Conservation (phyloP, 805 yeast genomes). For the Candida piceae region DNA sequence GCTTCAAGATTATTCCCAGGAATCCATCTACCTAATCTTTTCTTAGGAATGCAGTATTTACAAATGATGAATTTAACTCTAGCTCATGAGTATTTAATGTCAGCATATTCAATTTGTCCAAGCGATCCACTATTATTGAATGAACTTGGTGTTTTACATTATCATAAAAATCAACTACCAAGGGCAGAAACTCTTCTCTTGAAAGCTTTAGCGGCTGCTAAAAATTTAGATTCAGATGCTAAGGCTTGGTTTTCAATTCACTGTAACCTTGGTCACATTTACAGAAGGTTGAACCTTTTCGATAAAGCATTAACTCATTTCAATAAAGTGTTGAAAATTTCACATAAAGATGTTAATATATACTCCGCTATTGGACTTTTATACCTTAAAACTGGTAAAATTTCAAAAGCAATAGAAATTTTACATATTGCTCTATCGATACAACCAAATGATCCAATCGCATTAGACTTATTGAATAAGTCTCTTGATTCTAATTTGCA, state of each 20-base stretch:
- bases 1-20: conserved; percentile 91
- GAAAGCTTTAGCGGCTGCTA: conserved; percentile 68
- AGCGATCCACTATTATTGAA: conserved; percentile 84
- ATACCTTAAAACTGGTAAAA: conserved; percentile 62
- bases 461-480: conserved; percentile 71
- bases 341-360: conserved; percentile 64
- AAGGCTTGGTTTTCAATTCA: conserved; percentile 82
- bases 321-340: conserved; percentile 63
- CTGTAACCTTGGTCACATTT: conserved; percentile 85
- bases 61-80: conserved; percentile 78
- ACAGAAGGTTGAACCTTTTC: conserved; percentile 56
- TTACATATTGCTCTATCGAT: conserved; percentile 80
- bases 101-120: conserved; percentile 74
- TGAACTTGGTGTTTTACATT: conserved; percentile 89
- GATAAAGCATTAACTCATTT: conserved; percentile 72
- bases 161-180: conserved; percentile 61
- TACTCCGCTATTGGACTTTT: conserved; percentile 83
- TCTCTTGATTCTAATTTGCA: conserved; percentile 61
- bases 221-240: conserved; percentile 66
- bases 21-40: conserved; percentile 82
- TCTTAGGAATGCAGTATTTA: conserved; percentile 93
- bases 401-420: conserved; percentile 63
- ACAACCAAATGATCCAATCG: conserved; percentile 76
- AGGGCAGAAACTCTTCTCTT: conserved; percentile 68
- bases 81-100: conserved; percentile 78